phyloP scores from a whole-genome alignment of 257 asterid species.

The Ehretia macrophylla region DNA sequence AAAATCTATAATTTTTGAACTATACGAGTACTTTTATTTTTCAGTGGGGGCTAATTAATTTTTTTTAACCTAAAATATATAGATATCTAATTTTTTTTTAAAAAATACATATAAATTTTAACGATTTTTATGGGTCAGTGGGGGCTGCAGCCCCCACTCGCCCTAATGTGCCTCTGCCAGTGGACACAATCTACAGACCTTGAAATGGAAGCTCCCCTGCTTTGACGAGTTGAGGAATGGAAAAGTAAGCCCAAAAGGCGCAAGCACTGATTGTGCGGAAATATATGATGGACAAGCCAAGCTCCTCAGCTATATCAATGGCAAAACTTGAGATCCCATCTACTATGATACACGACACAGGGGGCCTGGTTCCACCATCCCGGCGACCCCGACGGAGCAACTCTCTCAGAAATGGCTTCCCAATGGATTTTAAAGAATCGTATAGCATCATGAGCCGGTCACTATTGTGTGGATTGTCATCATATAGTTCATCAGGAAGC shows the following conservation, averaged over 20 bases:
- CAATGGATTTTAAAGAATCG: not conserved
- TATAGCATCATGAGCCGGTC: not conserved
- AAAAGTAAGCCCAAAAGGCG: constrained; percentile 30
- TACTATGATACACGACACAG: constrained; percentile 16
- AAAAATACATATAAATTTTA: too few relatives aligned
- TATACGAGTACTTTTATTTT: too few relatives aligned
- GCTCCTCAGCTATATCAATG: constrained; percentile 40
- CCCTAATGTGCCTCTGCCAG: too few relatives aligned
- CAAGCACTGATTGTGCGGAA: not conserved
- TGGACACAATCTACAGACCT: constrained; percentile 18
- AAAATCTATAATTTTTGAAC: too few relatives aligned
- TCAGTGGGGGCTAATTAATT: too few relatives aligned
- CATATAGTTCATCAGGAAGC: not conserved
- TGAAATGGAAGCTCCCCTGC: constrained; percentile 27
- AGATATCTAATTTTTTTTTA: too few relatives aligned
- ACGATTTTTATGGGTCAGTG: too few relatives aligned
- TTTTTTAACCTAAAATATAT: too few relatives aligned
- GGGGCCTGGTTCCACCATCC: not conserved
- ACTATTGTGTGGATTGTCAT: not conserved
- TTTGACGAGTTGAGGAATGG: constrained; percentile 25
- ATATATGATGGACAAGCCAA: constrained; percentile 6
- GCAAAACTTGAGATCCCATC: constrained; percentile 41
- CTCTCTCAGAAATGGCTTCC: not conserved
- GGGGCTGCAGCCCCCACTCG: too few relatives aligned
- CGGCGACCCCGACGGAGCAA: not conserved